Percentiles rank a stretch among this genome's conserved stretches.
phyloP scores from a whole-genome alignment of 352 stramenopile species.

The Phytopythium montanum region DNA sequence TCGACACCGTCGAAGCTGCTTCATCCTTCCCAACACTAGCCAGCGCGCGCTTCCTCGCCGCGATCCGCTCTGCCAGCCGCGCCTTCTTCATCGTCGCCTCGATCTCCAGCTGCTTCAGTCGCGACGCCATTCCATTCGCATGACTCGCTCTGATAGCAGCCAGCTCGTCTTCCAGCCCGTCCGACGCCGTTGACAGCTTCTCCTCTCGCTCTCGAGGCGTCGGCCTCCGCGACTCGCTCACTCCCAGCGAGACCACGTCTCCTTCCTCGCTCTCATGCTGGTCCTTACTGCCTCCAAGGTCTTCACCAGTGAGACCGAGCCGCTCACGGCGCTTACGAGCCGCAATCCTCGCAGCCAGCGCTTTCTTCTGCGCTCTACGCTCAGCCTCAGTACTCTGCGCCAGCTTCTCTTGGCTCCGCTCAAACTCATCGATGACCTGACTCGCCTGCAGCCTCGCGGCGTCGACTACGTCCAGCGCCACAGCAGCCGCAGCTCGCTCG shows the following conservation, averaged over 20 bases:
- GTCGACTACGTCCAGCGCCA: constrained; percentile 1
- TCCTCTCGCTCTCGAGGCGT: neutral
- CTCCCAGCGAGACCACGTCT: neutral
- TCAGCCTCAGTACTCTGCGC: neutral
- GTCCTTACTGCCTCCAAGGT: neutral
- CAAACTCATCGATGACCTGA: neutral
- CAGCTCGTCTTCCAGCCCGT: constrained; percentile 21
- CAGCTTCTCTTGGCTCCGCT: neutral
- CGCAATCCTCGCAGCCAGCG: neutral
- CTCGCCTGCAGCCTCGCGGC: neutral
- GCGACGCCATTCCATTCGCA: constrained; percentile 16
- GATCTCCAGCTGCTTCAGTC: constrained; percentile 23
- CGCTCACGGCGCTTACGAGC: neutral
- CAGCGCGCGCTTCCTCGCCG: constrained; percentile 22
- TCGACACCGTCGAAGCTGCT: constrained; percentile 6
- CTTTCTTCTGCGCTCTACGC: neutral
- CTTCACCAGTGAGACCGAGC: neutral
- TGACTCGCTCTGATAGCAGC: constrained; percentile 28
- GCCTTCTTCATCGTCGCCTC: constrained; percentile 29
- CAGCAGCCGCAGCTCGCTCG: neutral
- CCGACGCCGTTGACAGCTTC: neutral
- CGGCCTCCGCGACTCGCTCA: neutral
- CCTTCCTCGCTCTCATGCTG: neutral
- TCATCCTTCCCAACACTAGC: neutral
- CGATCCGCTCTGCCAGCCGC: constrained; percentile 23